Conservation (phyloP, 495 filamentous ascomycete species). For the Lophium mytilinum region DNA sequence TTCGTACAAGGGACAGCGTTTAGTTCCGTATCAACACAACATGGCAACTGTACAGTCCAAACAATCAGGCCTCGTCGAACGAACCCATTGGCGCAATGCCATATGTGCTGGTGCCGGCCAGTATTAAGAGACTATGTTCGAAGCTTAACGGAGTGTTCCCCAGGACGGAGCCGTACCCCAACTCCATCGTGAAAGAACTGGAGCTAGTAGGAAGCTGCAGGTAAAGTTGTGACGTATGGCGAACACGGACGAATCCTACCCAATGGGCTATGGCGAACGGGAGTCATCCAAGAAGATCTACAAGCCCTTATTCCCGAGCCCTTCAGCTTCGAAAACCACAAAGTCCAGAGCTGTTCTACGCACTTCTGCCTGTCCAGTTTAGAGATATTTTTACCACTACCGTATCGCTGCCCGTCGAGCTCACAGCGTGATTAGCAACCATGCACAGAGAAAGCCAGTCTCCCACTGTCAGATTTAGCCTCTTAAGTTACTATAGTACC, state of each 20-base stretch:
- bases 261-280: slow-evolving; percentile 1
- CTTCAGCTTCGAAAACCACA: neutral
- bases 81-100: too few species aligned
- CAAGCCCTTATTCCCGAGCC: slow-evolving; percentile 1
- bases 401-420: slow-evolving; percentile 5
- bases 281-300: slow-evolving; percentile 1
- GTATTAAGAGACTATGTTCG: too few species aligned
- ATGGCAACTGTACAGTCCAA: too few species aligned
- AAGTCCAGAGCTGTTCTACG: neutral
- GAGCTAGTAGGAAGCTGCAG: neutral
- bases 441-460: slow-evolving; percentile 8
- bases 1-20: too few species aligned
- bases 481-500: slow-evolving; percentile 4
- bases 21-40: too few species aligned
- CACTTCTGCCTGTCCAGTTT: slow-evolving; percentile 12
- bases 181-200: too few species aligned
- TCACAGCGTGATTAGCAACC: slow-evolving; percentile 2
- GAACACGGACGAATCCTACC: slow-evolving; percentile 1
- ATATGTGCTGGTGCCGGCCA: too few species aligned
- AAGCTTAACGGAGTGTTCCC: too few species aligned
- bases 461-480: slow-evolving; percentile 9
- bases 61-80: too few species aligned
- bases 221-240: neutral
- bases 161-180: too few species aligned
- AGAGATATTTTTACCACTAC: slow-evolving; percentile 1